Base-by-base conservation (phyloP, 768 basidiomycete species). In the Clitopilus hobsonii region DNA sequence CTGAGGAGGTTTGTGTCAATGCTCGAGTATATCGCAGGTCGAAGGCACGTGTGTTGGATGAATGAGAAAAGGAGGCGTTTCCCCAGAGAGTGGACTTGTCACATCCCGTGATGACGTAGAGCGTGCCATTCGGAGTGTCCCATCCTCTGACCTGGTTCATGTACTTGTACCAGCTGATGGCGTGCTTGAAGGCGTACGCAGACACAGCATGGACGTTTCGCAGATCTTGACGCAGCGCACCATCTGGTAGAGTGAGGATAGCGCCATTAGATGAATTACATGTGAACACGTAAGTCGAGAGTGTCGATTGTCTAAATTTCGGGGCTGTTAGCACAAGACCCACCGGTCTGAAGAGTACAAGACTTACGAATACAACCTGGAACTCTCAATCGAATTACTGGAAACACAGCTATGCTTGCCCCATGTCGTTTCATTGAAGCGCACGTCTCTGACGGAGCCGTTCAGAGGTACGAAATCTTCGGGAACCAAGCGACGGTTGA, bases 401-500 rank as follows among this genome's bases (percentile, higher is more conserved):
- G 41, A 11, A 11, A 45, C 41, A 20, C 41, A 45, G 10, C n/a
- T 45, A 45, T 45, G n/a, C 41, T 45, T 20, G n/a, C 22, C 41
- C 41, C 41, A 45, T 16, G 41, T 20, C 16, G 41, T 16, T 45
- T 45, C 41, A 45, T 45, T 45, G 5, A 45, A 18, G 41, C 41
- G 41, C 5, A 45, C 22, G 41, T 45, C 41, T 18, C 41, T 18
- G 8, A 20, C n/a, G 16, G n/a, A 1, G 2, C 8, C 16, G 3
- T 7, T 0, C 24, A 58, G 23, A 1, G 56, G 63, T 18, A 5
- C 49, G 26, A 71, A 71, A 22, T 57, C 59, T 0, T 59, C 62
- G 0, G 73, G 70, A 22, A 71, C 65, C 20, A 62, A 58, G 3
- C 56, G 58, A 4, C 27, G 51, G 41, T 72, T 63, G 41, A 70